Evolutionary conservation across 2,329 filamentous ascomycete genomes (phyloP).

Genomic region (Eutypella sp.): DNA sequence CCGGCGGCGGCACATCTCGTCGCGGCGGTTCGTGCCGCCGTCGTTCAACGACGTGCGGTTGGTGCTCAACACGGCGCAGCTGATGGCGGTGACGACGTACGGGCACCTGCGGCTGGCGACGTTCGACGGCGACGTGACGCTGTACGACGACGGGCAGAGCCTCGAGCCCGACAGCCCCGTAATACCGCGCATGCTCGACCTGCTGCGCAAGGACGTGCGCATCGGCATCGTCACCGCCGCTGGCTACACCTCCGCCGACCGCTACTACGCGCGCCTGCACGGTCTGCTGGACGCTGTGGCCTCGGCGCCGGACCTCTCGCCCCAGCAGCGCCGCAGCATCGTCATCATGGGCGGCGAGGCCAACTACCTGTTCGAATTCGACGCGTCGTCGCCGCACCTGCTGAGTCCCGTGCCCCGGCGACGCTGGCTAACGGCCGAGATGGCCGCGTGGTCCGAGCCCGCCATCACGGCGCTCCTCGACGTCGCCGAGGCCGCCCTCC

Average conservation of each 20-base stretch:
- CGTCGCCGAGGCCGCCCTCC: slow-evolving; percentile 77
- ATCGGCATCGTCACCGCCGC: slow-evolving; percentile 96
- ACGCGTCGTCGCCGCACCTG: slow-evolving; percentile 57
- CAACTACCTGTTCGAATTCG: slow-evolving; percentile 88
- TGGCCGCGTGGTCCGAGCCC: slow-evolving; percentile 69
- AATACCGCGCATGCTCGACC: slow-evolving; percentile 61
- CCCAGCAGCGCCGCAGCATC: slow-evolving; percentile 68
- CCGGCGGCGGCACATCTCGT: slow-evolving; percentile 77
- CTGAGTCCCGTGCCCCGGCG: slow-evolving; percentile 62
- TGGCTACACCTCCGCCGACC: slow-evolving; percentile 81
- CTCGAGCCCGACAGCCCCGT: slow-evolving; percentile 72
- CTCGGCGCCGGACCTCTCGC: slow-evolving; percentile 51
- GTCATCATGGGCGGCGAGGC: slow-evolving; percentile 94
- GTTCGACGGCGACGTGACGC: slow-evolving; percentile 95
- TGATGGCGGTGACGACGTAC: slow-evolving; percentile 77
- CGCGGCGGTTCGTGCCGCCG: slow-evolving; percentile 85
- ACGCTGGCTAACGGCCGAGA: slow-evolving; percentile 72
- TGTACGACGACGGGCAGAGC: slow-evolving; percentile 86
- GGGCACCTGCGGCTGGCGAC: slow-evolving; percentile 79
- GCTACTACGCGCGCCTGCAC: slow-evolving; percentile 82
- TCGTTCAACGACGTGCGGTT: slow-evolving; percentile 96
- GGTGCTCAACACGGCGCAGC: slow-evolving; percentile 89
- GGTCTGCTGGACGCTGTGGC: slow-evolving; percentile 80
- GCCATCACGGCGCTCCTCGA: slow-evolving; percentile 81
- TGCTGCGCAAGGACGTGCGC: slow-evolving; percentile 72